These are phyloP conservation scores for Russula compacta DNA, from an alignment of 768 basidiomycete genomes.

Conservation along the genomic window DNA sequence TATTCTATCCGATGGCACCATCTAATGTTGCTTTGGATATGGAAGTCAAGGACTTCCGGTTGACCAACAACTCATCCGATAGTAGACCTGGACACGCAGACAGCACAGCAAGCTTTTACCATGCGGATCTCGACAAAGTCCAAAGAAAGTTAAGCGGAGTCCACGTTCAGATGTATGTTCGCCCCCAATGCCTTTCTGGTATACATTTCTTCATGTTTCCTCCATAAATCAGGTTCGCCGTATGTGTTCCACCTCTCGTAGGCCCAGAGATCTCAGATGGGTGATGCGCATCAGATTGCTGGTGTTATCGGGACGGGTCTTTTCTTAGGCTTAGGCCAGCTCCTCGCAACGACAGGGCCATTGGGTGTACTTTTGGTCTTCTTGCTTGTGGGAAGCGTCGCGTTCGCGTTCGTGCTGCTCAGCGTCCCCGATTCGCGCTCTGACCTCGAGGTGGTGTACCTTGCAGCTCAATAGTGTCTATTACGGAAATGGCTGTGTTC, in stretches of 20 bases:
- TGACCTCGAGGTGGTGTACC: background rate
- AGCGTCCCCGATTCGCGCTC: background rate
- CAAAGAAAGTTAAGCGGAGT: slow-evolving; percentile 13
- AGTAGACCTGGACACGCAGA: background rate
- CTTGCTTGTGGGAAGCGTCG: slow-evolving; percentile 24
- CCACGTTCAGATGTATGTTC: slow-evolving; percentile 17
- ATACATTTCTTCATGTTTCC: background rate
- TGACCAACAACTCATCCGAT: background rate
- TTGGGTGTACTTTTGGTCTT: slow-evolving; percentile 26
- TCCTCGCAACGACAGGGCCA: slow-evolving; percentile 25
- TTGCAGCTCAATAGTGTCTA: slow-evolving; percentile 24
- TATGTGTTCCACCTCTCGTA: background rate
- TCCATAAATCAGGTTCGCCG: slow-evolving; percentile 10
- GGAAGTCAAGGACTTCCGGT: background rate
- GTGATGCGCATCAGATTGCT: slow-evolving; percentile 18
- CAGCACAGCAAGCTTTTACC: slow-evolving; percentile 2
- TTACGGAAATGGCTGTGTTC: slow-evolving; percentile 26
- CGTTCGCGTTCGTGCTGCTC: slow-evolving; percentile 23
- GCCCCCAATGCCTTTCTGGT: background rate
- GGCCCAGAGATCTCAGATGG: background rate
- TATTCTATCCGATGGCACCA: background rate
- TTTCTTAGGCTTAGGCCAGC: slow-evolving; percentile 26
- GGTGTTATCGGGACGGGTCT: slow-evolving; percentile 28
- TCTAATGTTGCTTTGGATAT: background rate
- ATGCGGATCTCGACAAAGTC: slow-evolving; percentile 11